phyloP scores from a whole-genome alignment of 2,329 filamentous ascomycete species.

The Sporothrix protearum region DNA sequence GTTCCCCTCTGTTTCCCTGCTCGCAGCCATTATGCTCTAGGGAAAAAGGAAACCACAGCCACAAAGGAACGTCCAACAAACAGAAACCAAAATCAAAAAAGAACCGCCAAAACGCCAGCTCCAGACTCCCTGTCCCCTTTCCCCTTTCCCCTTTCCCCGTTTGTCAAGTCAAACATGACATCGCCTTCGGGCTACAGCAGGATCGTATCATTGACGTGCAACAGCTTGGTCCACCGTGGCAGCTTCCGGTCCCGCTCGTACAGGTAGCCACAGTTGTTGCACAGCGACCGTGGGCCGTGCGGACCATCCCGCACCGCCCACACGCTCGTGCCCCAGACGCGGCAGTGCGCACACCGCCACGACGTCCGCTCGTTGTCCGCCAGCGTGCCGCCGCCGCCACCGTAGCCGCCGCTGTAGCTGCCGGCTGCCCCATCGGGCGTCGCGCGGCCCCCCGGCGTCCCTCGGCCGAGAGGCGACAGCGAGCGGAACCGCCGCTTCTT shows the following conservation, averaged over 20 bases:
- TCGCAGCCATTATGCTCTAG: background rate
- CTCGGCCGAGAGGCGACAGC: conserved; percentile 72
- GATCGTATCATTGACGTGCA: conserved; percentile 49
- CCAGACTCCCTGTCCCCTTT: background rate
- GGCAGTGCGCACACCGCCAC: conserved; percentile 88
- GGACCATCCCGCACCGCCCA: conserved; percentile 96
- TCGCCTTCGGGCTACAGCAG: conserved; percentile 18
- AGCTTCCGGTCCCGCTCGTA: conserved; percentile 84
- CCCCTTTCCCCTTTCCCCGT: background rate
- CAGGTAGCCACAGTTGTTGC: conserved; percentile 86
- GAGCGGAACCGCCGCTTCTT: conserved; percentile 92
- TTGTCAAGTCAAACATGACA: background rate
- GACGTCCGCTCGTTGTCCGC: conserved; percentile 72
- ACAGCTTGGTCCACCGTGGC: conserved; percentile 69
- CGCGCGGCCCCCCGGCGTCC: conserved; percentile 66
- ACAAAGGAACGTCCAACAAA: background rate
- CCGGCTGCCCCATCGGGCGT: conserved; percentile 82
- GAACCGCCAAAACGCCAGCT: conserved; percentile 6
- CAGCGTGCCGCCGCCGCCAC: conserved; percentile 61
- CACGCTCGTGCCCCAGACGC: conserved; percentile 81
- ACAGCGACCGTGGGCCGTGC: conserved; percentile 75
- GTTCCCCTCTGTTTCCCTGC: background rate
- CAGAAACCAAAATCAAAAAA: background rate
- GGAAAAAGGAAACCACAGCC: background rate
- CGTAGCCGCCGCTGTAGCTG: conserved; percentile 63